These are phyloP conservation scores for Mesembryanthemum crystallinum DNA, from an alignment of 148 eudicot species.

Conservation along the genomic window DNA sequence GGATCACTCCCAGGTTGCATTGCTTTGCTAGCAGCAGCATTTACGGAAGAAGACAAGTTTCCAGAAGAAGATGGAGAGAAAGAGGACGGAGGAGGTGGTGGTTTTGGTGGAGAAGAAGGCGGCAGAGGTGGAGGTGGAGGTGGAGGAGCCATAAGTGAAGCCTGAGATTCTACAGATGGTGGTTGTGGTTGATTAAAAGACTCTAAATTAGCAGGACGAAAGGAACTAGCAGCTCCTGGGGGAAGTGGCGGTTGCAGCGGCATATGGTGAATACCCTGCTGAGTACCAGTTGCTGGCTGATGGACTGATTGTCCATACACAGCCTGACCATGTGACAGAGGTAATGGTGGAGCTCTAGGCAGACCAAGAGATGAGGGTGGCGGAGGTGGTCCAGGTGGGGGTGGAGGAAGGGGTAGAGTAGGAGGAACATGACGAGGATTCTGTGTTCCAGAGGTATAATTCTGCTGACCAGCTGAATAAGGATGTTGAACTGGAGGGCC, in stretches of 20 bases:
- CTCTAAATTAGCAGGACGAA: conserved; percentile 30
- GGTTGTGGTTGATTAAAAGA: conserved; percentile 25
- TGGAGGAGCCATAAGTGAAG: conserved; percentile 24
- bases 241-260: conserved; percentile 40
- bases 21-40: conserved; percentile 21
- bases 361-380: conserved; percentile 27
- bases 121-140: conserved; percentile 45
- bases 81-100: conserved; percentile 39
- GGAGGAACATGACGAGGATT: conserved; percentile 37
- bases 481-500: conserved; percentile 33
- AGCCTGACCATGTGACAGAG: conserved; percentile 26
- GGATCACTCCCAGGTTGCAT: conserved; percentile 21
- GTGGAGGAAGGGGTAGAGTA: conserved; percentile 28
- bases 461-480: conserved; percentile 35
- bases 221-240: conserved; percentile 34
- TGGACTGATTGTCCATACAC: conserved; percentile 31
- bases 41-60: conserved; percentile 19
- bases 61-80: conserved; percentile 28
- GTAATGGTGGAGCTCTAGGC: conserved; percentile 25
- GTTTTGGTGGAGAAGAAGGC: conserved; percentile 48
- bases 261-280: conserved; percentile 34
- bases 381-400: conserved; percentile 15
- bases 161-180: conserved; percentile 19
- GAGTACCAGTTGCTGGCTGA: conserved; percentile 21
- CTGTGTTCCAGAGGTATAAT: conserved; percentile 37